Evolutionary conservation across 164 flowering plant genomes (phyloP).

Genomic region (Nymphaea thermarum): DNA sequence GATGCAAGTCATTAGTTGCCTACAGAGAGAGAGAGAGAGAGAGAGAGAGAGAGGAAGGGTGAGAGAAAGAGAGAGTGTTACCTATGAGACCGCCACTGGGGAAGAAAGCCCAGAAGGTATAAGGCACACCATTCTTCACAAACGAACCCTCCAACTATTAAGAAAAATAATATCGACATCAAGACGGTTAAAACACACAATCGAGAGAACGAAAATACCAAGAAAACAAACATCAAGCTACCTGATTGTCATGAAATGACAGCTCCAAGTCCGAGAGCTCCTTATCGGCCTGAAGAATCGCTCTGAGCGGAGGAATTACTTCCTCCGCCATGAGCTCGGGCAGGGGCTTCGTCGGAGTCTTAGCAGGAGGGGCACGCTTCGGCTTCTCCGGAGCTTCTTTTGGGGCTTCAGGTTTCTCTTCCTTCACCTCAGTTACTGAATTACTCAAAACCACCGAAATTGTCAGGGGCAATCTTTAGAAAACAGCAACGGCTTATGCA

Average conservation of each 20-base stretch:
- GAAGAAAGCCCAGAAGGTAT: conserved; percentile 82
- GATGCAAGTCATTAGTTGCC: too few relatives aligned
- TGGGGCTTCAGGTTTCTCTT: background rate
- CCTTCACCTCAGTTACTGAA: conserved; percentile 36
- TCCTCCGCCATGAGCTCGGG: conserved; percentile 82
- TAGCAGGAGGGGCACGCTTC: conserved; percentile 45
- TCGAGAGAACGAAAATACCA: background rate
- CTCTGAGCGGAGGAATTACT: conserved; percentile 55
- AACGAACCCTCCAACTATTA: conserved; percentile 78
- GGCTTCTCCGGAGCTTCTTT: conserved; percentile 20
- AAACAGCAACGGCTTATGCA: background rate
- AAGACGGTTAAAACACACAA: background rate
- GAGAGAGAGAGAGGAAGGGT: background rate
- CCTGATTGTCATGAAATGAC: conserved; percentile 58
- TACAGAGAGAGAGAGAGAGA: background rate
- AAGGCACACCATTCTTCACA: conserved; percentile 35
- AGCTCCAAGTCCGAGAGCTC: conserved; percentile 53
- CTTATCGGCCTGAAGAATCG: conserved; percentile 46
- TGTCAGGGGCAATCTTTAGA: background rate
- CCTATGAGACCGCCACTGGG: conserved; percentile 67
- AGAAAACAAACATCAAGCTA: conserved; percentile 6
- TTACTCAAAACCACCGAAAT: conserved; percentile 57
- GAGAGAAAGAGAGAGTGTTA: conserved; percentile 8
- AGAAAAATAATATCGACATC: background rate
- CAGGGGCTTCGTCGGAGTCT: conserved; percentile 58